phyloP scores from a whole-genome alignment of 768 basidiomycete genomes.

The Coprinopsis strossmayeri region DNA sequence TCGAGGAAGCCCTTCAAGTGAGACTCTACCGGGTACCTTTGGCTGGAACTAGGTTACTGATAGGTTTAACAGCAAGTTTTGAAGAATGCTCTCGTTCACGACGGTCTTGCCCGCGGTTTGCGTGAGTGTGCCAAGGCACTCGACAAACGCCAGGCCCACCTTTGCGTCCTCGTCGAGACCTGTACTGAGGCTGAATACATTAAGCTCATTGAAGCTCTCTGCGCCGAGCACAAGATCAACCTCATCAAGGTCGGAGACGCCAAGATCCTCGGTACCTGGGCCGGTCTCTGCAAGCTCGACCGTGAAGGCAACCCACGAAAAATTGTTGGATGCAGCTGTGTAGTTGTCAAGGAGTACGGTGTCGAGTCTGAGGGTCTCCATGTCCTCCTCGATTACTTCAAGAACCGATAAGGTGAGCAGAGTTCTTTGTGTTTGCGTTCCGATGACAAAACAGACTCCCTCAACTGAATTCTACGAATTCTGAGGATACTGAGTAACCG shows the following conservation, averaged over 20 bases:
- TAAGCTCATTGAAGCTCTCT: constrained; percentile 99
- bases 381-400: constrained; percentile 94
- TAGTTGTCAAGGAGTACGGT: constrained; percentile 98
- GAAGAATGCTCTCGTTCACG: constrained; percentile 97
- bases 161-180: constrained; percentile 98
- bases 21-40: not conserved
- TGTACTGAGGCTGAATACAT: constrained; percentile 99
- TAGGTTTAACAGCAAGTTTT: constrained; percentile 74
- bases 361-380: constrained; percentile 91
- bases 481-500: constrained; percentile 81
- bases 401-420: constrained; percentile 66
- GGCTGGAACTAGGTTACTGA: not conserved
- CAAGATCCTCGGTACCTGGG: constrained; percentile 97
- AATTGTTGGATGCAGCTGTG: constrained; percentile 87
- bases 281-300: constrained; percentile 99
- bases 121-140: constrained; percentile 97
- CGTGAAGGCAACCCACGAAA: constrained; percentile 98
- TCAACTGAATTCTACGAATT: constrained; percentile 65
- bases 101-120: constrained; percentile 96
- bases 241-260: constrained; percentile 98
- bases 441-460: constrained; percentile 93
- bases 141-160: constrained; percentile 97
- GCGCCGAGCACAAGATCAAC: constrained; percentile 99
- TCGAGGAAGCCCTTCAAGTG: constrained; percentile 92
- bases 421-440: constrained; percentile 17